Conservation (phyloP, 2,329 filamentous ascomycete genomes). For the Apiospora malaysiana region DNA sequence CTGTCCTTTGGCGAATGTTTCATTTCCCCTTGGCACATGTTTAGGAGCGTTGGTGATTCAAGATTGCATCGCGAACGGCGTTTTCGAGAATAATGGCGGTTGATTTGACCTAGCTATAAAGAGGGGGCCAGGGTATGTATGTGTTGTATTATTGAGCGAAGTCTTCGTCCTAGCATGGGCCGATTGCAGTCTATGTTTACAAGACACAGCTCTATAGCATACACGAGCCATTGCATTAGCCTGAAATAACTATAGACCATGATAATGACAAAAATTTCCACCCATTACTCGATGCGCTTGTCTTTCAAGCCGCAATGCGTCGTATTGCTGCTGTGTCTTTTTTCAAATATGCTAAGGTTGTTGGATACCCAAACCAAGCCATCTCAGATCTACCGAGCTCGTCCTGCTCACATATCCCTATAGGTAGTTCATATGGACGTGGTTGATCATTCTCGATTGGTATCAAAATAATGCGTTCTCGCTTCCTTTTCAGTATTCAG, state of each 20-base stretch:
- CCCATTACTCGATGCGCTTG: neutral
- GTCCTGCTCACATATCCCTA: neutral
- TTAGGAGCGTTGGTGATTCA: neutral
- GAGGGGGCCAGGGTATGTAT: neutral
- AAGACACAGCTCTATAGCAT: too few relatives aligned
- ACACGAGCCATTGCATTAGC: neutral
- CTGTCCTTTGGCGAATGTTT: neutral
- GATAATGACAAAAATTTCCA: neutral
- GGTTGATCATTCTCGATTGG: slow-evolving; percentile 1
- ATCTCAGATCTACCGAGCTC: neutral
- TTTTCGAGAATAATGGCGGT: neutral
- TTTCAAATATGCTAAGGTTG: neutral
- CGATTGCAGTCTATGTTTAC: neutral
- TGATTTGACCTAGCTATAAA: neutral
- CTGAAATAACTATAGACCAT: neutral
- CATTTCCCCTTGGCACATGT: neutral
- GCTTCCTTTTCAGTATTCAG: neutral
- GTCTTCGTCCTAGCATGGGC: neutral
- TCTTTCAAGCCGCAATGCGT: neutral
- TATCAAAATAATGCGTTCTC: slow-evolving; percentile 5
- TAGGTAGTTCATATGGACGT: neutral
- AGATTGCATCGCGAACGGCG: neutral
- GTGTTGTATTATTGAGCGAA: neutral
- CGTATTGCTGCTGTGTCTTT: too few relatives aligned
- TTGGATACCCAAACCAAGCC: neutral